Base-by-base conservation (phyloP, 2,329 filamentous ascomycete genomes). In the Fusarium newnesense region DNA sequence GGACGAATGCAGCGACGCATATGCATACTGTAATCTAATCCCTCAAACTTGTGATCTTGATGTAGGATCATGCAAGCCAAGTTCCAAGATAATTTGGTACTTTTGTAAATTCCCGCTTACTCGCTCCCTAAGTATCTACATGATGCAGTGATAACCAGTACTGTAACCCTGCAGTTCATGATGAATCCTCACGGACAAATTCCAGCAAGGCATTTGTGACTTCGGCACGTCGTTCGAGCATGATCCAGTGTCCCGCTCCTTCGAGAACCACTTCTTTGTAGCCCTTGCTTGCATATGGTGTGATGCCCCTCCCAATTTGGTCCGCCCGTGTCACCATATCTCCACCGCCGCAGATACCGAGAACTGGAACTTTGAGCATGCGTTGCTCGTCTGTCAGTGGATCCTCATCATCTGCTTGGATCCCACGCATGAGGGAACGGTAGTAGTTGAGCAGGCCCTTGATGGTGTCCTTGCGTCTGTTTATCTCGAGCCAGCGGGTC, bases 211-310 rank as follows among this genome's bases (percentile, higher is more conserved):
- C 59, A 9, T 43, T 60, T 36, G 53, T 73, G 7, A 76, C 50
- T 18, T 74, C 69, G 9, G 53, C 61, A 19, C 61, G 46, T 32
- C 52, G 60, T 36, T 76, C 74, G 7, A 74, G 50, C 67, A 75
- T 75, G 15, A 72, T 39, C 75, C 75, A 76, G 34, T 76, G 75
- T 5, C 74, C 72, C 4, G 72, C 59, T 6, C 47, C 58, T 36
- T 69, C 32, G 5, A 70, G 32, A 19, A 44, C 36, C 30, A 70
- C 34, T 24, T 73, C 59, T 7, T 54, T 74, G 26, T 75, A 75
- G 1, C 60, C 61, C 19, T 60, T 56, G 24, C 36, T 61, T 13
- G 67, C 65, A 53, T 64, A 75, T 21, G 70, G 59, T 34, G 30
- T 46, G 11, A 57, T 68, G 2, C 46, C 40, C 26, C 44, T 28